Evolutionary conservation across 257 asterid genomes (phyloP), one percentile per base, ranked within the genome.

Genomic region (Solanum bulbocastanum): DNA sequence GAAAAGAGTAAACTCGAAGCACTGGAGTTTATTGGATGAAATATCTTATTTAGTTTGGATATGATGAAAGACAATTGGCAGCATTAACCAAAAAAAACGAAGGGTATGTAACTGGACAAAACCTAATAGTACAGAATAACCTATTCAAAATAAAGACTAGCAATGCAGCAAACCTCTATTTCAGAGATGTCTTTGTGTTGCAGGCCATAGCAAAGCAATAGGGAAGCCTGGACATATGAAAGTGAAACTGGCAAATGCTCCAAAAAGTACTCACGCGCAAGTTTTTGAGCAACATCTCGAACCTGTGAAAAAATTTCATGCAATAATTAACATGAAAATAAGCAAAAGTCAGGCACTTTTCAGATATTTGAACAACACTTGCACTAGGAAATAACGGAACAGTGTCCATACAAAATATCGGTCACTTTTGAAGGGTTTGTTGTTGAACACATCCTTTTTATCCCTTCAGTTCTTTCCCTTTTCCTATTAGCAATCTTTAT

Each of bases 191-290:
- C 94, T 90, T 96, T 95, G 84, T 92, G 91, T 93, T 96, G 99
- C 95, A 97, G 89, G 69, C 98, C 99, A 76, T 91, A 90, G 93
- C 97, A 95, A 86, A 97, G 98, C 92, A 97, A 90, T 87, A 97
- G 93, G 82, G 99, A 97, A 87, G 98, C 96, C 88, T 96, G 98
- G 68, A 91, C 91, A 92, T 91, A 91, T 22, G 99, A 95, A 18
- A 95, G 62, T n/a, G 96, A 73, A 89, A 94, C 96, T 37, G 98
- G 99, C 89, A 97, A 92, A 93, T 93, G 93, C 91, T 90, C 98
- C 93, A 91, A 88, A 90, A 96, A 96, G 91, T 92, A 97, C 36
- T 88, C 87, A 58, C 92, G 92, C 25, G 95, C 95, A 86, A 95
- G 97, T 42, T 44, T 89, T 76, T 90, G 88, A 76, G 91, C 92